Evolutionary conservation across 2,329 filamentous ascomycete genomes (phyloP).

Genomic region (Aspergillus flavus): DNA sequence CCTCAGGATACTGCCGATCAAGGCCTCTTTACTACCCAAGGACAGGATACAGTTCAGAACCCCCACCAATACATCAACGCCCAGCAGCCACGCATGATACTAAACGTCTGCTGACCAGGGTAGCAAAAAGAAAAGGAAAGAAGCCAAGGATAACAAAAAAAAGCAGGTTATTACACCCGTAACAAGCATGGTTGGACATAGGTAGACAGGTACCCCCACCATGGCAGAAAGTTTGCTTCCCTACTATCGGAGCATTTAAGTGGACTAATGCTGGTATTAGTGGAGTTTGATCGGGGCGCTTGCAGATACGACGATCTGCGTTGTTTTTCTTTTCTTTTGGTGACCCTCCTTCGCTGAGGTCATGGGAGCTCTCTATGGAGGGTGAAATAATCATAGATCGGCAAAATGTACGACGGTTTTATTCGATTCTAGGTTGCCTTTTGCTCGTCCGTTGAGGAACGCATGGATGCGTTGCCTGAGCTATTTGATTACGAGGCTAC

Average conservation of each 20-base stretch:
- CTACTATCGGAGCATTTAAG: not conserved
- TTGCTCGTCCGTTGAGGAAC: not conserved
- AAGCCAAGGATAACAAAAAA: not conserved
- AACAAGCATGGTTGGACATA: not conserved
- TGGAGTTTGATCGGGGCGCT: not conserved
- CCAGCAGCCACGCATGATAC: not conserved
- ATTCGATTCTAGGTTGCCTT: not conserved
- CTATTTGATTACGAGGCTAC: not conserved
- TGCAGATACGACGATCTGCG: slow-evolving; percentile 1
- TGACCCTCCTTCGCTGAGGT: not conserved
- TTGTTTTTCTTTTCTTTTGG: not conserved
- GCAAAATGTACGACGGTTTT: not conserved
- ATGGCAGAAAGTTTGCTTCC: not conserved
- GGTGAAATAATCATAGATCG: not conserved
- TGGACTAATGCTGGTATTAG: not conserved
- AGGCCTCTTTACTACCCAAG: not conserved
- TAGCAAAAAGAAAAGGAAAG: not conserved
- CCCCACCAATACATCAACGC: not conserved
- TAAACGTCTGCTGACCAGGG: not conserved
- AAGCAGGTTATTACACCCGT: not conserved
- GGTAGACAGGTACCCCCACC: not conserved
- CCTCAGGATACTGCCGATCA: not conserved
- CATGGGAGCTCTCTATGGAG: not conserved
- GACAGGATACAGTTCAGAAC: not conserved
- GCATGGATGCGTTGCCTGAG: not conserved